Evolutionary conservation across 495 filamentous ascomycete genomes (phyloP).

Genomic region (Penicillium chermesinum): DNA sequence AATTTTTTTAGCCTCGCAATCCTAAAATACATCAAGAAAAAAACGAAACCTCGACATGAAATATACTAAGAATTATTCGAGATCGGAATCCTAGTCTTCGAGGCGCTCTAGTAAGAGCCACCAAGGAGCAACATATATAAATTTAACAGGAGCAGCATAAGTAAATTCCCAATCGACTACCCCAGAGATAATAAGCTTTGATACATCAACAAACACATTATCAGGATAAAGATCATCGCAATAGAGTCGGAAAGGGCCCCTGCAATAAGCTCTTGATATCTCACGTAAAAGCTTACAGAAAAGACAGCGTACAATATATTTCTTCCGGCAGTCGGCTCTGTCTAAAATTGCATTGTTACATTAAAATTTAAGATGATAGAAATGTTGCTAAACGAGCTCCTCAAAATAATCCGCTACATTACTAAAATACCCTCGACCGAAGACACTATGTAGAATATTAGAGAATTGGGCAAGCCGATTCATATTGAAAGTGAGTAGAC

Average conservation of each 20-base stretch:
- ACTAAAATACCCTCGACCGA: slow-evolving; percentile 12
- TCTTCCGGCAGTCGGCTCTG: slow-evolving; percentile 38
- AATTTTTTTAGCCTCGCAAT: slow-evolving; percentile 20
- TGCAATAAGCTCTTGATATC: slow-evolving; percentile 15
- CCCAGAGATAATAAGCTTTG: slow-evolving; percentile 12
- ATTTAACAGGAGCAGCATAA: too few species aligned
- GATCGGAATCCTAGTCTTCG: slow-evolving; percentile 18
- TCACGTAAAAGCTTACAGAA: slow-evolving; percentile 28
- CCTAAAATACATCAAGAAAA: slow-evolving; percentile 22
- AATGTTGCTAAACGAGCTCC: slow-evolving; percentile 39
- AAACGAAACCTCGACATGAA: slow-evolving; percentile 13
- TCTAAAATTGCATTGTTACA: slow-evolving; percentile 35
- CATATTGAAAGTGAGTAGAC: slow-evolving; percentile 32
- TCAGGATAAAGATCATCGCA: slow-evolving; percentile 32
- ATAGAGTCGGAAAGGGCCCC: slow-evolving; percentile 27
- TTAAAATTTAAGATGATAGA: slow-evolving; percentile 40
- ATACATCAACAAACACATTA: slow-evolving; percentile 28
- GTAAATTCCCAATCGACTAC: slow-evolving; percentile 25
- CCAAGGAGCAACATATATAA: slow-evolving; percentile 18
- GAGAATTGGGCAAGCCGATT: slow-evolving; percentile 24
- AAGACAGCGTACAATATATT: slow-evolving; percentile 42
- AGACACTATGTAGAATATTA: slow-evolving; percentile 14
- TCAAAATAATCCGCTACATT: slow-evolving; percentile 40
- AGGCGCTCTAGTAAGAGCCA: slow-evolving; percentile 25
- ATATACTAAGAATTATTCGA: slow-evolving; percentile 16